phyloP scores from a whole-genome alignment of 805 yeast species.

The Tetrapisispora fleetii region DNA sequence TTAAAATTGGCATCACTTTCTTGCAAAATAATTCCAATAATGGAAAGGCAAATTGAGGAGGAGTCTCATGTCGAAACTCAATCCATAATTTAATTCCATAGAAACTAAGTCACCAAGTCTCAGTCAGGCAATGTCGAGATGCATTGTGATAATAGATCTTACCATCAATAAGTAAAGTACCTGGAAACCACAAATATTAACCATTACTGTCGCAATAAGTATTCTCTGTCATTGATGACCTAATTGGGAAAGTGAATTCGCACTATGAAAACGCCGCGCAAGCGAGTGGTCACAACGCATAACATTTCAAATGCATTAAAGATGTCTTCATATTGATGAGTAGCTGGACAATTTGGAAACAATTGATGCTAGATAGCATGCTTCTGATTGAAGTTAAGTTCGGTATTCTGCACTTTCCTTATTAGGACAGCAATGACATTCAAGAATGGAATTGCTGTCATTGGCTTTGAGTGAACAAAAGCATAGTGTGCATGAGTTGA shows the following conservation, averaged over 20 bases:
- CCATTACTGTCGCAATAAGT: not conserved
- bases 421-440: not conserved
- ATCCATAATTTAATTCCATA: not conserved
- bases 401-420: not conserved
- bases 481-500: too few species aligned
- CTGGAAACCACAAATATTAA: too few species aligned
- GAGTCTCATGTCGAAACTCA: not conserved
- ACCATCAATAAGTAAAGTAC: too few species aligned
- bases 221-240: constrained; percentile 2
- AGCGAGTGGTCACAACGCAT: too few species aligned
- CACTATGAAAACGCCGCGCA: too few species aligned
- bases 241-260: not conserved
- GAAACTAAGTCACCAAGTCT: not conserved
- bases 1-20: not conserved
- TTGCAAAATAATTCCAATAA: too few species aligned
- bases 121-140: not conserved
- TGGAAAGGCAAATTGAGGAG: not conserved
- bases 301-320: too few species aligned
- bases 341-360: too few species aligned
- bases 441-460: not conserved
- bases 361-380: too few species aligned
- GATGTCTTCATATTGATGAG: too few species aligned
- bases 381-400: too few species aligned
- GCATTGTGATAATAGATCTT: too few species aligned
- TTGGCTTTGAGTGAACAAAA: not conserved